These are phyloP conservation scores for Mycosphaerelloides madeirae DNA, from an alignment of 2,329 filamentous ascomycete genomes.

Conservation along the genomic window DNA sequence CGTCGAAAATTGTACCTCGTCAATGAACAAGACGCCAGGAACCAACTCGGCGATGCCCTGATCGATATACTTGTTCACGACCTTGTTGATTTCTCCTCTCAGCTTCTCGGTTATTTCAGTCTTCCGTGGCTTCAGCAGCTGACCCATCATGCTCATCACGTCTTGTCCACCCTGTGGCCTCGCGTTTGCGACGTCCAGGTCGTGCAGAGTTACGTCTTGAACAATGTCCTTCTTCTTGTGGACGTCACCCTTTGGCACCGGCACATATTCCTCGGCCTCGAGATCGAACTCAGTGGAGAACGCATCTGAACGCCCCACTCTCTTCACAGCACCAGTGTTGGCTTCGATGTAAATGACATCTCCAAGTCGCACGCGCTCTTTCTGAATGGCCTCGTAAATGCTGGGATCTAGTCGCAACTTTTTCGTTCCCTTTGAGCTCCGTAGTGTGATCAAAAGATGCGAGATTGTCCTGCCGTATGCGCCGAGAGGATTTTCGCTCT, in stretches of 20 bases:
- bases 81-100: slow-evolving; percentile 94
- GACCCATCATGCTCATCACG: slow-evolving; percentile 99
- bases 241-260: slow-evolving; percentile 96
- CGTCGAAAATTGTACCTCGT: slow-evolving; percentile 64
- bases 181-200: slow-evolving; percentile 92
- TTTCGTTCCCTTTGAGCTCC: slow-evolving; percentile 95
- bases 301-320: slow-evolving; percentile 90
- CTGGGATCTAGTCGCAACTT: slow-evolving; percentile 94
- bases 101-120: slow-evolving; percentile 99
- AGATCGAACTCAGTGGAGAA: slow-evolving; percentile 98
- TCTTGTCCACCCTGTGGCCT: slow-evolving; percentile 95
- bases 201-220: slow-evolving; percentile 94
- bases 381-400: slow-evolving; percentile 99
- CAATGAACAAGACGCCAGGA: slow-evolving; percentile 97
- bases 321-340: slow-evolving; percentile 96
- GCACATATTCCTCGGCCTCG: slow-evolving; percentile 97
- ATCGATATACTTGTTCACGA: slow-evolving; percentile 98
- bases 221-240: slow-evolving; percentile 99
- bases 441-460: slow-evolving; percentile 87
- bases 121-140: slow-evolving; percentile 99
- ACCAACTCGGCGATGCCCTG: slow-evolving; percentile 96
- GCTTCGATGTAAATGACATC: slow-evolving; percentile 99
- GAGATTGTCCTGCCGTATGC: slow-evolving; percentile 97
- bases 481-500: slow-evolving; percentile 94
- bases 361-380: slow-evolving; percentile 91